These are phyloP conservation scores for Crithidia thermophila DNA, from an alignment of 208 protist species.

Conservation along the genomic window DNA sequence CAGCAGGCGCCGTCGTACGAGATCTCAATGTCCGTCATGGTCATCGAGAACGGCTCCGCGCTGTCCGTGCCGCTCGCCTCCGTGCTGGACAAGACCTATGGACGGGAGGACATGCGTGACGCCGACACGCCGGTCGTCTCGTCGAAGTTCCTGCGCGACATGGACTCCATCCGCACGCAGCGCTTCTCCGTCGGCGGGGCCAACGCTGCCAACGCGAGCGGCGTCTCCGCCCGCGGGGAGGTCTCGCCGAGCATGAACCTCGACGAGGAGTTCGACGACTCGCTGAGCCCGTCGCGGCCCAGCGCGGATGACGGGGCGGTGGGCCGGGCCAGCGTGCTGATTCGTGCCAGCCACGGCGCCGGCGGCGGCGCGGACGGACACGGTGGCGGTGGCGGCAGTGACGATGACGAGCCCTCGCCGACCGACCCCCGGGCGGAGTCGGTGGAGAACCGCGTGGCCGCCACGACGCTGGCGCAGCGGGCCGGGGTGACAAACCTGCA, in stretches of 20 bases:
- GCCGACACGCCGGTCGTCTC: constrained; percentile 83
- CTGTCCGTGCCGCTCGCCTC: constrained; percentile 73
- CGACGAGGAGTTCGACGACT: constrained; percentile 36
- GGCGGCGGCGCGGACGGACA: not conserved
- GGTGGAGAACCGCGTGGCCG: constrained; percentile 17
- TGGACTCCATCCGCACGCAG: constrained; percentile 46
- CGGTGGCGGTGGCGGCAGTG: not conserved
- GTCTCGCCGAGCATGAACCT: constrained; percentile 43
- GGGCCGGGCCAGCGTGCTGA: constrained; percentile 27
- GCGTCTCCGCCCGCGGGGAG: constrained; percentile 24
- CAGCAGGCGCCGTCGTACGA: constrained; percentile 43
- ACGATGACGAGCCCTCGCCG: constrained; percentile 45
- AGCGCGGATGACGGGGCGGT: not conserved
- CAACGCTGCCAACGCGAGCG: constrained; percentile 7
- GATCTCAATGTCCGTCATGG: constrained; percentile 86
- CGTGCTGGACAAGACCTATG: constrained; percentile 83
- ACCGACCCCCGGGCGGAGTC: constrained; percentile 39
- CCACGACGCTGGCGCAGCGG: constrained; percentile 42
- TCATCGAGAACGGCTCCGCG: constrained; percentile 86
- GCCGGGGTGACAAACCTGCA: constrained; percentile 54
- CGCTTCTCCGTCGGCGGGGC: constrained; percentile 51
- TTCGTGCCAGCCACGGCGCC: constrained; percentile 9
- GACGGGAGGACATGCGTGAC: constrained; percentile 74
- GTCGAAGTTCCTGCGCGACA: constrained; percentile 54
- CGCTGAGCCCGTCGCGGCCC: constrained; percentile 8